Percentiles rank a stretch among this genome's conserved stretches.
These are phyloP conservation scores for Aegilops longissima DNA, from an alignment of 176 grass and related monocot genomes.

Conservation along the genomic window DNA sequence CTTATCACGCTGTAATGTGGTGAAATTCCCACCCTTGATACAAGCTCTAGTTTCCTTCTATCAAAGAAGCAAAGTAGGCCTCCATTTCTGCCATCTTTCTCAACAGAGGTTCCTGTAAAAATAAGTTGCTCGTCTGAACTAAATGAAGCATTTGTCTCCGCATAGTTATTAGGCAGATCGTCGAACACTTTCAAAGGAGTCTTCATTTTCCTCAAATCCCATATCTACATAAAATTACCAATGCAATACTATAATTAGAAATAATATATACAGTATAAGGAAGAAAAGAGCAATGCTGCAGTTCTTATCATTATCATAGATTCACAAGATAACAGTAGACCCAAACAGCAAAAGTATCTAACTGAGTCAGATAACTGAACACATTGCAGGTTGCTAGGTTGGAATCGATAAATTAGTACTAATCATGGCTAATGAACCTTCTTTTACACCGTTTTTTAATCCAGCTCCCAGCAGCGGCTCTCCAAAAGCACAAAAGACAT, in stretches of 20 bases:
- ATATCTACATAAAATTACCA: conserved; percentile 59
- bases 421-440: background rate
- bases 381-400: background rate
- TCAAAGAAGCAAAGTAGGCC: conserved; percentile 96
- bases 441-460: background rate
- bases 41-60: conserved; percentile 92
- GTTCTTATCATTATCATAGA: conserved; percentile 18
- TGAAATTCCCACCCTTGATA: conserved; percentile 90
- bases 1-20: conserved; percentile 78
- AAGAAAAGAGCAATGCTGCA: background rate
- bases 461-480: background rate
- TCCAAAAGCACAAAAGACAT: too few species aligned
- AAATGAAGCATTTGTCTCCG: conserved; percentile 86
- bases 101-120: conserved; percentile 91
- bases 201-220: conserved; percentile 86
- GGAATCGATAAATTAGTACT: background rate
- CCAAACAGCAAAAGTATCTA: conserved; percentile 7
- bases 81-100: conserved; percentile 78
- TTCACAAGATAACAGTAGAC: conserved; percentile 13
- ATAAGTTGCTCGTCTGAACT: conserved; percentile 95
- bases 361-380: background rate
- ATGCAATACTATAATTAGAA: conserved; percentile 27
- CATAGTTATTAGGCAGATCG: conserved; percentile 88
- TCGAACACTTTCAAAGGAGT: conserved; percentile 80
- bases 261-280: conserved; percentile 22